Evolutionary conservation across 345 rosid genomes (phyloP).

Genomic region (Sonneratia alba): DNA sequence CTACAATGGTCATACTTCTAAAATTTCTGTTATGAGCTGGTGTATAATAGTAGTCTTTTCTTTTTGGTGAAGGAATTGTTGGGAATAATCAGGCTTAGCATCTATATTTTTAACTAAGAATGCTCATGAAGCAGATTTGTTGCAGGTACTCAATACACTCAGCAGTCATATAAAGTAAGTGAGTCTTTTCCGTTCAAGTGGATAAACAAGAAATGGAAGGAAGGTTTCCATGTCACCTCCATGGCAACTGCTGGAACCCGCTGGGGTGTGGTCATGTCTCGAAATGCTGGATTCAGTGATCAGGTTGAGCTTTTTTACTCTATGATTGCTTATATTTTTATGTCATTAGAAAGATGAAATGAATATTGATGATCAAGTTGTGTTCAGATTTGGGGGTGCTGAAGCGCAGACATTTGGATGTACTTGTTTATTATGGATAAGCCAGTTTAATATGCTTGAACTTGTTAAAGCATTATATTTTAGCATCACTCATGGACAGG

Average conservation of each 20-base stretch:
- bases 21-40: no score
- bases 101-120: not conserved
- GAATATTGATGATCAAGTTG: not conserved
- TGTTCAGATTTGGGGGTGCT: not conserved
- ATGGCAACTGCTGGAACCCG: slow-evolving; percentile 46
- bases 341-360: not conserved
- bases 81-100: not conserved
- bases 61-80: not conserved
- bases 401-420: no score
- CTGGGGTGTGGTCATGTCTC: slow-evolving; percentile 50
- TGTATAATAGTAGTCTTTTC: not conserved
- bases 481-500: no score
- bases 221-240: slow-evolving; percentile 44
- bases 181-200: slow-evolving; percentile 48
- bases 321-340: not conserved
- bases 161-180: slow-evolving; percentile 47
- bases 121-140: not conserved
- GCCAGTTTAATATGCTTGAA: no score
- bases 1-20: no score
- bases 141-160: slow-evolving; percentile 34
- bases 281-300: slow-evolving; percentile 34
- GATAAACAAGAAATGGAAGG: slow-evolving; percentile 54
- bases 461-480: no score
- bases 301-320: slow-evolving; percentile 23
- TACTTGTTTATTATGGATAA: no score